phyloP scores from a whole-genome alignment of 495 filamentous ascomycete genomes.

The Platismatia glauca region DNA sequence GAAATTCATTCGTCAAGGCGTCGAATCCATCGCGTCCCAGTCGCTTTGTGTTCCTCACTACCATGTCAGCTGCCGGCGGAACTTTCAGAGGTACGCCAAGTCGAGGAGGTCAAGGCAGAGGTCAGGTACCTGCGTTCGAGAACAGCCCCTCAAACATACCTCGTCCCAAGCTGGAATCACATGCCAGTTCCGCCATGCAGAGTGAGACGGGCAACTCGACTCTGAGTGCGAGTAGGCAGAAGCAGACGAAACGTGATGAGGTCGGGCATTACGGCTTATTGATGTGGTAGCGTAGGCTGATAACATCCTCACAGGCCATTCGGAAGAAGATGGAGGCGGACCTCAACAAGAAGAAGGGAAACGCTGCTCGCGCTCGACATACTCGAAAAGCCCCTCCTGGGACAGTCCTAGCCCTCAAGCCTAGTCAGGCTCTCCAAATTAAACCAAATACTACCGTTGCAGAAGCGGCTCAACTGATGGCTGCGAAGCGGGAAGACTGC shows the following conservation, averaged over 20 bases:
- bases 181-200: conserved; percentile 39
- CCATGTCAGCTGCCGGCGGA: conserved; percentile 52
- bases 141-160: conserved; percentile 68
- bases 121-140: conserved; percentile 57
- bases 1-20: conserved; percentile 3
- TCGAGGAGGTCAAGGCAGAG: conserved; percentile 48
- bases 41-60: conserved; percentile 14
- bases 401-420: conserved; percentile 88
- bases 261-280: conserved; percentile 43
- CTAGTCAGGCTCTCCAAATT: conserved; percentile 93
- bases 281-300: conserved; percentile 20
- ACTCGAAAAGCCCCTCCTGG: conserved; percentile 91
- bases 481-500: conserved; percentile 96
- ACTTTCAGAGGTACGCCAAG: conserved; percentile 53
- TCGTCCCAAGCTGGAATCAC: conserved; percentile 65
- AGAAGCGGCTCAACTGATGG: conserved; percentile 97
- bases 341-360: conserved; percentile 92
- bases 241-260: conserved; percentile 97
- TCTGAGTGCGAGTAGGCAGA: conserved; percentile 79
- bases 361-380: conserved; percentile 63
- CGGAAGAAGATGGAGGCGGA: conserved; percentile 93
- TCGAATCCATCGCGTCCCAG: conserved; percentile 5
- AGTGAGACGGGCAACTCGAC: conserved; percentile 67
- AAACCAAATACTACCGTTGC: conserved; percentile 91
- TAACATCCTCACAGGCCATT: conserved; percentile 62